Evolutionary conservation across 2,329 filamentous ascomycete species (phyloP).

Genomic region (Trichophyton verrucosum): DNA sequence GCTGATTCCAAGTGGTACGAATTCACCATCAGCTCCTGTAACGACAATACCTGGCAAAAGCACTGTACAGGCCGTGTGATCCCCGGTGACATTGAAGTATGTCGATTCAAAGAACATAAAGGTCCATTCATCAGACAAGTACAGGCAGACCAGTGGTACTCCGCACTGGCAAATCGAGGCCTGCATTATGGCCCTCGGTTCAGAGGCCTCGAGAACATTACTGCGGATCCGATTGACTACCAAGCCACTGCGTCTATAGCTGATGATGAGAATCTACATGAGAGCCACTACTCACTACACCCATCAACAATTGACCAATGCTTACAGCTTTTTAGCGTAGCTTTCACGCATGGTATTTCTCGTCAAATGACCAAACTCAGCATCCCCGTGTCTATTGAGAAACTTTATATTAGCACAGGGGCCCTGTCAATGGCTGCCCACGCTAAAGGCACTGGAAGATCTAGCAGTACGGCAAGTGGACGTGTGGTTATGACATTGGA

Average conservation of each 20-base stretch:
- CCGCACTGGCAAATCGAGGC: not conserved
- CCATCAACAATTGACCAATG: slow-evolving; percentile 17
- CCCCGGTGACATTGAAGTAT: not conserved
- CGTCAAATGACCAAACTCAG: not conserved
- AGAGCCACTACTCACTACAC: slow-evolving; percentile 10
- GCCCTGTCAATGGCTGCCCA: not conserved
- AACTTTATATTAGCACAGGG: not conserved
- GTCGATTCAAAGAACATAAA: not conserved
- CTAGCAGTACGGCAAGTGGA: not conserved
- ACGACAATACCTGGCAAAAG: not conserved
- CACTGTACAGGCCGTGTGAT: not conserved
- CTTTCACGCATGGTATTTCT: not conserved
- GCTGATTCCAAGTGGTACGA: slow-evolving; percentile 1
- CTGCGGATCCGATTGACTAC: not conserved
- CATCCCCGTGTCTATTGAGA: not conserved
- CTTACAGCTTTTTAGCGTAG: slow-evolving; percentile 8
- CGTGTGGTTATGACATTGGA: not conserved
- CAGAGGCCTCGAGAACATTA: not conserved
- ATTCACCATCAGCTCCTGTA: slow-evolving; percentile 1
- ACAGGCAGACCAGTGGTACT: not conserved
- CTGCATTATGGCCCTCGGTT: slow-evolving; percentile 8
- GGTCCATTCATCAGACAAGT: not conserved
- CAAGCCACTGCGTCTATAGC: not conserved
- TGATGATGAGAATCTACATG: not conserved
- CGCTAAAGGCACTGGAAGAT: not conserved